Conservation (phyloP, 1,139 yeast genomes). For the Casaregolazyma suthepensis region DNA sequence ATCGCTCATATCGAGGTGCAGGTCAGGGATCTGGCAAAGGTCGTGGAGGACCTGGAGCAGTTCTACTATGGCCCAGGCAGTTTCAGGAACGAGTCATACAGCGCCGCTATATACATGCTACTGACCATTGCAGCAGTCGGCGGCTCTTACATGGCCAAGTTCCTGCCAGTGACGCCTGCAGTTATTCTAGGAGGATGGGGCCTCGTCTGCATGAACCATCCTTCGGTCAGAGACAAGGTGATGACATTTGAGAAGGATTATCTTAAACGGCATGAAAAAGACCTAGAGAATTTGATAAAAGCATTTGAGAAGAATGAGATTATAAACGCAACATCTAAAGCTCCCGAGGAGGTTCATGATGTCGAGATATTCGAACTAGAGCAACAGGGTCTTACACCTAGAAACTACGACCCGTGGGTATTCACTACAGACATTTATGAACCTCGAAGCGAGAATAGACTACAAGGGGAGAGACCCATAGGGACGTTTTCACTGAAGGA, state of each 20-base stretch:
- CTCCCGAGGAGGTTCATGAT: constrained; percentile 44
- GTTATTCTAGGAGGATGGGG: constrained; percentile 57
- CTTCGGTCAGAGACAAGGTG: constrained; percentile 37
- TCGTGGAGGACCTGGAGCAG: constrained; percentile 48
- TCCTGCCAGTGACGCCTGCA: constrained; percentile 60
- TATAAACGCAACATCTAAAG: constrained; percentile 49
- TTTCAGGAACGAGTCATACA: constrained; percentile 61
- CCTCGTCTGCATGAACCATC: constrained; percentile 47
- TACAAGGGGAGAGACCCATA: constrained; percentile 56
- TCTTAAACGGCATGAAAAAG: constrained; percentile 20
- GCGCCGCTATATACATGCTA: constrained; percentile 50
- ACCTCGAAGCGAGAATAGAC: constrained; percentile 43
- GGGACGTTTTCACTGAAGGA: constrained; percentile 55
- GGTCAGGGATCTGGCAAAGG: constrained; percentile 49
- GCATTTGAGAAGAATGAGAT: constrained; percentile 44
- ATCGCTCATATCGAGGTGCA: constrained; percentile 60
- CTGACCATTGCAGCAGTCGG: constrained; percentile 40
- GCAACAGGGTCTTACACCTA: constrained; percentile 54
- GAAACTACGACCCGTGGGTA: constrained; percentile 53
- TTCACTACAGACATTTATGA: constrained; percentile 50
- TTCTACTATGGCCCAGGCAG: constrained; percentile 62
- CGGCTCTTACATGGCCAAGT: constrained; percentile 51
- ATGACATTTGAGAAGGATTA: constrained; percentile 19
- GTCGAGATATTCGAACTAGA: constrained; percentile 78
- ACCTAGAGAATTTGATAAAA: constrained; percentile 23